These are phyloP conservation scores for Kwoniella dejecticola DNA, from an alignment of 768 basidiomycete species.

Conservation along the genomic window DNA sequence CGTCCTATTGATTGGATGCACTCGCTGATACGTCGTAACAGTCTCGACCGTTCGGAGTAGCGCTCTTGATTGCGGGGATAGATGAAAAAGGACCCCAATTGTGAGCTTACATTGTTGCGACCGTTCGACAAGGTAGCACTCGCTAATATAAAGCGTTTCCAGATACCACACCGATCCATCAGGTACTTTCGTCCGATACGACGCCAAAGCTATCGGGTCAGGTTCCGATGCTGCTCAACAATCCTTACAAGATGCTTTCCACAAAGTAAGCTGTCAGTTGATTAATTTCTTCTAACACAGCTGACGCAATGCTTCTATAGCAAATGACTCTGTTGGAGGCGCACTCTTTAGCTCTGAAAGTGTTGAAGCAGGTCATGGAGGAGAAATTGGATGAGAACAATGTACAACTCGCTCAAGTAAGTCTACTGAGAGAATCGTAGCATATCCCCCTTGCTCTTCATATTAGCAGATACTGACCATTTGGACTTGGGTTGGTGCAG, in stretches of 20 bases:
- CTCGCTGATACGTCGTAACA: slow-evolving; percentile 37
- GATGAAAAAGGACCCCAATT: slow-evolving; percentile 95
- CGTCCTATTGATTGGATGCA: no score
- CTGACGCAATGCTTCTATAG: slow-evolving; percentile 58
- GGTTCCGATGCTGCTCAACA: slow-evolving; percentile 97
- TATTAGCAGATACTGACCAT: no score
- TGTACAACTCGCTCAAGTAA: slow-evolving; percentile 90
- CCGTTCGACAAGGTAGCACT: no score
- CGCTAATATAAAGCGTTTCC: no score
- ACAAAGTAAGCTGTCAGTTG: slow-evolving; percentile 67
- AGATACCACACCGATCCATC: slow-evolving; percentile 99
- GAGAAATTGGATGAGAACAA: slow-evolving; percentile 99
- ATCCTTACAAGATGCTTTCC: slow-evolving; percentile 95
- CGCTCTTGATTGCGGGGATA: slow-evolving; percentile 92
- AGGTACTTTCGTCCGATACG: slow-evolving; percentile 93
- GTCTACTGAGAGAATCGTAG: no score
- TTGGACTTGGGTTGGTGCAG: slow-evolving; percentile 56
- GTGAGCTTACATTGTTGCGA: slow-evolving; percentile 68
- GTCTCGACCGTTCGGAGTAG: slow-evolving; percentile 97
- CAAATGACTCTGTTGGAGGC: slow-evolving; percentile 89
- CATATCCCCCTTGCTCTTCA: no score
- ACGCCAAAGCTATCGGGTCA: slow-evolving; percentile 97
- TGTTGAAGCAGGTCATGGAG: slow-evolving; percentile 99
- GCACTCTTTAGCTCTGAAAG: slow-evolving; percentile 77
- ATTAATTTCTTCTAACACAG: not conserved